phyloP scores from a whole-genome alignment of 768 basidiomycete species.

The Saitozyma sp. region DNA sequence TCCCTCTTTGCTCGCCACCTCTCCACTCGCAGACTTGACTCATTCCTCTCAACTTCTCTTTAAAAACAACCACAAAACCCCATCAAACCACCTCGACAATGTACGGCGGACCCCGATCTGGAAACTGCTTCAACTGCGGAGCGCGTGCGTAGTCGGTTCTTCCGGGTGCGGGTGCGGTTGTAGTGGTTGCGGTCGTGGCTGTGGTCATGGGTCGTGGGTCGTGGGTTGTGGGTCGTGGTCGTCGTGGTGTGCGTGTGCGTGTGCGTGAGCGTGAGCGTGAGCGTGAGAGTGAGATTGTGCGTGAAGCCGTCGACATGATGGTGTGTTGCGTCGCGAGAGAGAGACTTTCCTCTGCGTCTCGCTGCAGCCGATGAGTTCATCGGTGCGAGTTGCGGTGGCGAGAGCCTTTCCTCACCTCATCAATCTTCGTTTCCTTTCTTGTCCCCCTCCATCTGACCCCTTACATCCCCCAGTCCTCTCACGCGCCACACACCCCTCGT shows the following conservation, averaged over 20 bases:
- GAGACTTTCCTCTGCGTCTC: not conserved
- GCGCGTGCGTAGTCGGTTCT: conserved; percentile 31
- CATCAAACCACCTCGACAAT: conserved; percentile 18
- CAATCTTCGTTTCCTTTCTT: not conserved
- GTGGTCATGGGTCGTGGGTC: conserved; percentile 17
- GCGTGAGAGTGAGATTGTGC: not conserved
- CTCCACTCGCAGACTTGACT: not conserved
- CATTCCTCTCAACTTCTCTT: not conserved
- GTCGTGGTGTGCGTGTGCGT: conserved; percentile 3
- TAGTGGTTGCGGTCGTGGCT: conserved; percentile 6
- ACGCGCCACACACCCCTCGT: conserved; percentile 1
- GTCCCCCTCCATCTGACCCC: no score
- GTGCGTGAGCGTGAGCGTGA: no score
- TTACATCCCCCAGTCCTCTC: not conserved
- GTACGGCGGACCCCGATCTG: conserved; percentile 37
- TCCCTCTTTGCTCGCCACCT: no score
- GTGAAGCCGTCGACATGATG: not conserved
- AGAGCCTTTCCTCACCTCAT: no score
- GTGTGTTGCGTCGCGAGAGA: not conserved
- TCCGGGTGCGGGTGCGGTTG: not conserved
- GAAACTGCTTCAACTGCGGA: conserved; percentile 49
- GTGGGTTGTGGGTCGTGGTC: conserved; percentile 13
- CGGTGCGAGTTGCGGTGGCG: not conserved
- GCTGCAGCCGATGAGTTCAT: not conserved
- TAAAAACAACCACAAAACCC: conserved; percentile 6